Conservation (phyloP, 805 yeast genomes). For the Saccharomycopsis sp. region DNA sequence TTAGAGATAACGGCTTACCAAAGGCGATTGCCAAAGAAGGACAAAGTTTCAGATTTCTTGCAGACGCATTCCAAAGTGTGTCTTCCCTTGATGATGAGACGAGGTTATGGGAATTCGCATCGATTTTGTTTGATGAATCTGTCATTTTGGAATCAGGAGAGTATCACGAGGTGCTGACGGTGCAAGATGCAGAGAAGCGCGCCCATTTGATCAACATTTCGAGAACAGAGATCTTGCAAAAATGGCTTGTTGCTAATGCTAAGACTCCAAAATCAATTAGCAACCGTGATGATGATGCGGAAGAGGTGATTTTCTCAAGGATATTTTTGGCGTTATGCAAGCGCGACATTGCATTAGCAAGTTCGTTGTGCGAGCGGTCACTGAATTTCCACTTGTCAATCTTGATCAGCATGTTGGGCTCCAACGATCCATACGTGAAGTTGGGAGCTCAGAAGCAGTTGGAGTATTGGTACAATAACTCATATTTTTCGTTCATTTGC, state of each 20-base stretch:
- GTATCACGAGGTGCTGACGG: conserved; percentile 22
- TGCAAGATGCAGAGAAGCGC: conserved; percentile 19
- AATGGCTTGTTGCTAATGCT: conserved; percentile 47
- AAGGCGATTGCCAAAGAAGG: conserved; percentile 26
- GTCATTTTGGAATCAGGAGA: conserved; percentile 21
- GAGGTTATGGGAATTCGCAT: conserved; percentile 45
- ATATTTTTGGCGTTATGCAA: conserved; percentile 43
- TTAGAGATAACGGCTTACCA: conserved; percentile 30
- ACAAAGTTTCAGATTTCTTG: conserved; percentile 28
- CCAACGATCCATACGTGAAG: conserved; percentile 53
- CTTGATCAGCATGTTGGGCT: conserved; percentile 59
- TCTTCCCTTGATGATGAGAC: conserved; percentile 24
- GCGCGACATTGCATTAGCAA: conserved; percentile 55
- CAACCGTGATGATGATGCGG: neutral
- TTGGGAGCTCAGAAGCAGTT: conserved; percentile 54
- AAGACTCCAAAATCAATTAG: conserved; percentile 18
- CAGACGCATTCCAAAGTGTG: conserved; percentile 20
- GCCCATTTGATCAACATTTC: conserved; percentile 26
- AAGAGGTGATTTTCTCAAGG: conserved; percentile 37
- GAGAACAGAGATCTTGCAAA: conserved; percentile 39
- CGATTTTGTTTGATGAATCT: conserved; percentile 50
- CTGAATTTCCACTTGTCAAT: conserved; percentile 64
- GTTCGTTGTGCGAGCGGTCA: conserved; percentile 48
- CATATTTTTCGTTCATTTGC: conserved; percentile 38
- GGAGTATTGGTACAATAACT: conserved; percentile 47